Conservation (phyloP, 2,329 filamentous ascomycete genomes). For the Aspergillus piperis region DNA sequence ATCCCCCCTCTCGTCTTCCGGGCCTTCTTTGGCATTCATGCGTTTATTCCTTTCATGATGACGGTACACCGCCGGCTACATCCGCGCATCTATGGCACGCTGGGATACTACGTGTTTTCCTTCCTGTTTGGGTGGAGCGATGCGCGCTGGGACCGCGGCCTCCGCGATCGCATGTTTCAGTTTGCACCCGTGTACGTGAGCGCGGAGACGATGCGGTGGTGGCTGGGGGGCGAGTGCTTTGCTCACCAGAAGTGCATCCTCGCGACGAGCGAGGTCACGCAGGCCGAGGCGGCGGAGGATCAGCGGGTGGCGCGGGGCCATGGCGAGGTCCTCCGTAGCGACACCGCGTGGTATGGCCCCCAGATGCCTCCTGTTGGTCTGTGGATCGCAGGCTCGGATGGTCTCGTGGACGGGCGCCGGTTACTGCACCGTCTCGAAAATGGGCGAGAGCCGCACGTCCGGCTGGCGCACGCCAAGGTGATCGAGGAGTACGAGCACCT, state of each 20-base stretch:
- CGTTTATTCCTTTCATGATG: conserved; percentile 95
- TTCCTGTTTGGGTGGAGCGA: conserved; percentile 91
- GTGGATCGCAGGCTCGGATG: conserved; percentile 82
- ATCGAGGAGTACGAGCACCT: conserved; percentile 90
- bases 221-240: conserved; percentile 86
- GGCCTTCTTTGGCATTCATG: conserved; percentile 84
- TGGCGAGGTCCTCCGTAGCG: conserved; percentile 20
- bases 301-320: conserved; percentile 25
- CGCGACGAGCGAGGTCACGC: conserved; percentile 71
- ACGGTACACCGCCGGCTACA: conserved; percentile 70
- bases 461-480: conserved; percentile 77
- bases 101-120: conserved; percentile 86
- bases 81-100: conserved; percentile 69
- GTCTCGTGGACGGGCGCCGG: conserved; percentile 77
- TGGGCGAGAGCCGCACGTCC: conserved; percentile 77
- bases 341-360: conserved; percentile 78
- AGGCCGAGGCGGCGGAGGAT: conserved; percentile 56
- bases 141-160: conserved; percentile 75
- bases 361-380: conserved; percentile 80
- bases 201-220: conserved; percentile 91
- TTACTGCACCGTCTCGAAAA: conserved; percentile 73
- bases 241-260: conserved; percentile 83
- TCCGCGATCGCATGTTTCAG: conserved; percentile 83
- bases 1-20: conserved; percentile 77
- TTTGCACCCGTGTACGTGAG: conserved; percentile 90